These are phyloP conservation scores for Blastocystis sp. DNA, from an alignment of 352 stramenopile genomes.

Conservation along the genomic window DNA sequence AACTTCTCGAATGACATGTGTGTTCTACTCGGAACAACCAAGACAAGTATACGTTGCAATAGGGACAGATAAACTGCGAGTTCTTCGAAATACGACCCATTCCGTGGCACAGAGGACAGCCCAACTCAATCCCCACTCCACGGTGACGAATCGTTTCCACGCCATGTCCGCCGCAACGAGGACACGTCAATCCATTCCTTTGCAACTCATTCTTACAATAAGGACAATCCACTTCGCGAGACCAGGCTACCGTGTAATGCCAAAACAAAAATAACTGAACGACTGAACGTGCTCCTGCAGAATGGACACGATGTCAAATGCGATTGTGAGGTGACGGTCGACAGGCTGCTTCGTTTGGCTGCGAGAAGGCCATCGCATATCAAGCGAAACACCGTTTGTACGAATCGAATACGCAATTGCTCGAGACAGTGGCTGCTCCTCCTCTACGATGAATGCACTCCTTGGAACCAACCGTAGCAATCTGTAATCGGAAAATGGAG, in stretches of 20 bases:
- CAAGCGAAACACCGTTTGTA: not conserved
- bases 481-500: not conserved
- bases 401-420: not conserved
- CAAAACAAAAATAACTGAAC: not conserved
- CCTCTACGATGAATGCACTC: not conserved
- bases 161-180: not conserved
- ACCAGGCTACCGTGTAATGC: conserved; percentile 7
- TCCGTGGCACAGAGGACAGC: conserved; percentile 2
- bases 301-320: not conserved
- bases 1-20: not conserved
- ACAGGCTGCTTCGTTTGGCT: not conserved
- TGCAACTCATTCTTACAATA: not conserved
- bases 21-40: not conserved
- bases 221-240: conserved; percentile 12
- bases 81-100: not conserved
- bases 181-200: not conserved
- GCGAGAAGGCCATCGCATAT: not conserved
- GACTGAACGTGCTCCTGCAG: not conserved
- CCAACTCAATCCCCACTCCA: not conserved
- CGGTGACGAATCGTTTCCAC: not conserved
- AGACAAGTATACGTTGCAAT: not conserved
- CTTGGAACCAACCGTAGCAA: not conserved
- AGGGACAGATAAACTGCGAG: not conserved
- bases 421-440: not conserved
- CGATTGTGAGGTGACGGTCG: not conserved